Percentiles rank a stretch among this genome's conserved stretches.
These are phyloP conservation scores for Dactylellina cionopaga DNA, from an alignment of 2,329 filamentous ascomycete genomes.

Conservation along the genomic window DNA sequence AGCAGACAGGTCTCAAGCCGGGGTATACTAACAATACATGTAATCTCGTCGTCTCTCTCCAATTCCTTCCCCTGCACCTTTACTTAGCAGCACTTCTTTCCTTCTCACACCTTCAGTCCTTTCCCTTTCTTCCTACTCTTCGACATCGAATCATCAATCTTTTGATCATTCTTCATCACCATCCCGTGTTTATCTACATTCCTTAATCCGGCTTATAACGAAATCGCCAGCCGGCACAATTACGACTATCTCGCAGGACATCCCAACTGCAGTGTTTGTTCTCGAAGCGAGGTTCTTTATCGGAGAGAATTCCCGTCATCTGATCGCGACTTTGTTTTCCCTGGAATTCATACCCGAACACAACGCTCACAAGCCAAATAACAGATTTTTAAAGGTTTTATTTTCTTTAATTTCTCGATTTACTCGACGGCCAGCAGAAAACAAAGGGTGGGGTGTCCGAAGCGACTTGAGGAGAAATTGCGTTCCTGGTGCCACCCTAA, in stretches of 20 bases:
- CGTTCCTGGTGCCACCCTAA: conserved; percentile 53
- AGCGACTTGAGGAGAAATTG: conserved; percentile 53
- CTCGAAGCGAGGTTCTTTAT: conserved; percentile 50
- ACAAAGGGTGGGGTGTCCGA: conserved; percentile 52
- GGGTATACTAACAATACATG: conserved; percentile 47
- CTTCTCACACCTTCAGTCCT: conserved; percentile 23
- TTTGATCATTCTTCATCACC: not conserved
- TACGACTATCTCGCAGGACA: conserved; percentile 27
- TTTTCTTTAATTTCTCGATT: conserved; percentile 13
- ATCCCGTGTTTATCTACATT: not conserved
- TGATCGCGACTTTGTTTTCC: conserved; percentile 45
- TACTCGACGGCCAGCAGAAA: conserved; percentile 27
- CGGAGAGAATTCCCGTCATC: conserved; percentile 35
- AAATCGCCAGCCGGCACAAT: conserved; percentile 8
- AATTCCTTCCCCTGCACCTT: conserved; percentile 41
- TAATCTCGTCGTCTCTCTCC: conserved; percentile 48
- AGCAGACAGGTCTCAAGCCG: conserved; percentile 49
- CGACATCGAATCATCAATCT: conserved; percentile 19
- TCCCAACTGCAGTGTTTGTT: conserved; percentile 27
- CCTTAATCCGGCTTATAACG: not conserved
- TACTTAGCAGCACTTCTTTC: conserved; percentile 40
- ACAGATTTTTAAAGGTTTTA: conserved; percentile 37
- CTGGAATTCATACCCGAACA: conserved; percentile 26
- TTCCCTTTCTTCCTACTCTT: conserved; percentile 21
- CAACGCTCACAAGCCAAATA: conserved; percentile 14